Conservation (phyloP, 2,329 filamentous ascomycete species). For the Aaosphaeria arxii region DNA sequence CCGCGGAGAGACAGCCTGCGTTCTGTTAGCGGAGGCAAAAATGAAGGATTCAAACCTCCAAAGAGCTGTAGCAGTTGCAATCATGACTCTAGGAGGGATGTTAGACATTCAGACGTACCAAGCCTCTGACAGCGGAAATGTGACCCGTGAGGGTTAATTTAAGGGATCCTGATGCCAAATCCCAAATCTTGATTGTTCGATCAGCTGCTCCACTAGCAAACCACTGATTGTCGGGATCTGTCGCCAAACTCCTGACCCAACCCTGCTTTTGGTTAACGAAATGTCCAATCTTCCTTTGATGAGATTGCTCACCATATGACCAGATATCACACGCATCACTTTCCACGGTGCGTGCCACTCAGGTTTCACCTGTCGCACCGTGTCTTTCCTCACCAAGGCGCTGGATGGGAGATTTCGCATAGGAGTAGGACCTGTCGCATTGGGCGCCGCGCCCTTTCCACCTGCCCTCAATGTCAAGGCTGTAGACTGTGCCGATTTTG, state of each 20-base stretch:
- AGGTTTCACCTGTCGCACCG: constrained; percentile 69
- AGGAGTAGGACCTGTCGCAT: constrained; percentile 55
- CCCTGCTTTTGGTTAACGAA: constrained; percentile 43
- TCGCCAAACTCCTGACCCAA: constrained; percentile 72
- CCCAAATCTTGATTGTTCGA: constrained; percentile 98
- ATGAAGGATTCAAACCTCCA: constrained; percentile 24
- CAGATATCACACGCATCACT: constrained; percentile 94
- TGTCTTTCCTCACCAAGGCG: constrained; percentile 62
- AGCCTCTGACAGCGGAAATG: constrained; percentile 77
- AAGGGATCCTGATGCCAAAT: constrained; percentile 82
- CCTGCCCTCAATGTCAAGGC: constrained; percentile 55
- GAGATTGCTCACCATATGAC: constrained; percentile 58
- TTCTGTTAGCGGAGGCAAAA: constrained; percentile 45
- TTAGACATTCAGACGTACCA: not conserved
- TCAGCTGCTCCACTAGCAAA: constrained; percentile 95
- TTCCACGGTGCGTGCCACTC: constrained; percentile 99
- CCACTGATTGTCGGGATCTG: constrained; percentile 96
- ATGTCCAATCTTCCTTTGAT: too few relatives aligned
- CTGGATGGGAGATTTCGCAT: constrained; percentile 51
- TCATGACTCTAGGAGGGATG: not conserved
- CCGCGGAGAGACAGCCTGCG: constrained; percentile 80
- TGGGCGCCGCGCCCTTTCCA: constrained; percentile 47
- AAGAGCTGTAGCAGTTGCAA: too few relatives aligned
- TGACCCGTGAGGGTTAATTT: constrained; percentile 87
- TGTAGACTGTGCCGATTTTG: constrained; percentile 49